phyloP scores from a whole-genome alignment of 2,329 filamentous ascomycete genomes.

The Nakataea oryzae region DNA sequence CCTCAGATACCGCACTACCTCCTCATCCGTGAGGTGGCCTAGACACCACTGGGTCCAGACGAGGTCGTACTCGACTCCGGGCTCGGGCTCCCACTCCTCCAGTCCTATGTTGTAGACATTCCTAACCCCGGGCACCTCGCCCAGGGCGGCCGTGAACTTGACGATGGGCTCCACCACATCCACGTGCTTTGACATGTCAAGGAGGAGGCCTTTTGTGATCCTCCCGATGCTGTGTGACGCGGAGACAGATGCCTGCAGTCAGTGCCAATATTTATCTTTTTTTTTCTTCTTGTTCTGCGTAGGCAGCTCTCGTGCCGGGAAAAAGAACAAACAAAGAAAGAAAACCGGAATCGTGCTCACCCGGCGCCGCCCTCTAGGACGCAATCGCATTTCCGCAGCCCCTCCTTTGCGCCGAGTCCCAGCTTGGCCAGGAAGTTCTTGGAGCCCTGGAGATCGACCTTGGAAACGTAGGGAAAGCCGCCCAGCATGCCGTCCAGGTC shows the following conservation, averaged over 20 bases:
- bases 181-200: constrained; percentile 56
- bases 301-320: neutral
- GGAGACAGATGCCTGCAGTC: neutral
- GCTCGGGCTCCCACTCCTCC: constrained; percentile 52
- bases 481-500: constrained; percentile 68
- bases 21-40: constrained; percentile 66
- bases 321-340: neutral
- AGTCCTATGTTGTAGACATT: constrained; percentile 63
- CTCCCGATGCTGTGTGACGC: constrained; percentile 57
- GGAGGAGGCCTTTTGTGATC: constrained; percentile 68
- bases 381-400: constrained; percentile 16
- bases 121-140: constrained; percentile 44
- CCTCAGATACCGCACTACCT: constrained; percentile 57
- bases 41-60: constrained; percentile 91
- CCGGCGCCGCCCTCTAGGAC: constrained; percentile 30
- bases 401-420: constrained; percentile 28
- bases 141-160: constrained; percentile 63
- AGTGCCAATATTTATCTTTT: neutral
- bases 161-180: constrained; percentile 79
- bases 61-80: constrained; percentile 54
- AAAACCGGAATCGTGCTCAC: neutral
- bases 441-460: constrained; percentile 61
- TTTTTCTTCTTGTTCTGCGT: neutral
- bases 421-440: constrained; percentile 63
- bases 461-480: constrained; percentile 53